Conservation (phyloP, 2,329 filamentous ascomycete genomes). For the Penicillium brasilianum region DNA sequence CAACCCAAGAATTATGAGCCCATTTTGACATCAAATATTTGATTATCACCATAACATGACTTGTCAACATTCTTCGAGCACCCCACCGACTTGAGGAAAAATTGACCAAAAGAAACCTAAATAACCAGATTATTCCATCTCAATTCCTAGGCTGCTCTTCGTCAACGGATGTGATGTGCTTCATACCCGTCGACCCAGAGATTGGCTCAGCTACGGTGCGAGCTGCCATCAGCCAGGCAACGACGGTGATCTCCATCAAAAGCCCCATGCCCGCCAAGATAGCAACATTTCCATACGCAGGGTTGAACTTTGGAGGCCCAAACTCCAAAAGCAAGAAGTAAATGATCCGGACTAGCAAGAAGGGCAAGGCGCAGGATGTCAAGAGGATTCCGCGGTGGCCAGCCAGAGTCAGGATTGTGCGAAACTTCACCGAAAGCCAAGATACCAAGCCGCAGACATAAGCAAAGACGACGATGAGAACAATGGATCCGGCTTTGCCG, state of each 20-base stretch:
- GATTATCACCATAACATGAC: background rate
- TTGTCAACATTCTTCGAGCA: background rate
- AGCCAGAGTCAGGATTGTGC: slow-evolving; percentile 22
- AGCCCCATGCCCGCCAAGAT: slow-evolving; percentile 32
- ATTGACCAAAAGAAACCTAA: background rate
- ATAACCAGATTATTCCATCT: background rate
- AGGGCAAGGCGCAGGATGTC: slow-evolving; percentile 26
- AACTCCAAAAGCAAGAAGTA: slow-evolving; percentile 31
- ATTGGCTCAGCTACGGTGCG: slow-evolving; percentile 32
- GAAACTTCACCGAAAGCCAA: slow-evolving; percentile 28
- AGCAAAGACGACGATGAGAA: slow-evolving; percentile 30
- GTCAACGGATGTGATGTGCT: slow-evolving; percentile 8
- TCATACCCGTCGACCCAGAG: slow-evolving; percentile 2
- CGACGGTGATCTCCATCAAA: slow-evolving; percentile 34
- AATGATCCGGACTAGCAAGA: slow-evolving; percentile 30
- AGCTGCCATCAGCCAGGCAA: slow-evolving; percentile 26
- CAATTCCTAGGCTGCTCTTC: slow-evolving; percentile 11
- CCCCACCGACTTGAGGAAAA: background rate
- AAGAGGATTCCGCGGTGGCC: slow-evolving; percentile 29
- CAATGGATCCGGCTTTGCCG: slow-evolving; percentile 25
- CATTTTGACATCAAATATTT: slow-evolving; percentile 9
- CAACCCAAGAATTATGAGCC: slow-evolving; percentile 26
- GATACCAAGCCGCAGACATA: slow-evolving; percentile 30
- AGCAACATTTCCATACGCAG: slow-evolving; percentile 22
- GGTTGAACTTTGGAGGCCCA: slow-evolving; percentile 26